Percentiles rank a stretch among this genome's conserved stretches.
Evolutionary conservation across 2,329 filamentous ascomycete species (phyloP).

Genomic region (Fusarium burgessii): DNA sequence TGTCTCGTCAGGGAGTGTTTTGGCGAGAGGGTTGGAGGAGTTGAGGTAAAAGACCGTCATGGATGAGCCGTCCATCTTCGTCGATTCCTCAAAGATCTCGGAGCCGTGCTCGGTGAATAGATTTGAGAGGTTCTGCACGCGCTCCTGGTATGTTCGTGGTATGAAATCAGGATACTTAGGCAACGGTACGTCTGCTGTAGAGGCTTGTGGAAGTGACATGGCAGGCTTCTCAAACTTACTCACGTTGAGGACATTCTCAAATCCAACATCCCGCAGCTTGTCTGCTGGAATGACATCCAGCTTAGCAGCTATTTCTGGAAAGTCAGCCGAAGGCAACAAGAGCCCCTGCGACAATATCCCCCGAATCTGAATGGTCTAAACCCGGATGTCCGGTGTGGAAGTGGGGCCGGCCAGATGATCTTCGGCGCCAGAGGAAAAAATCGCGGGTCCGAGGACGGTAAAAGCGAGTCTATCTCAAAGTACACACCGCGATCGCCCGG

Average conservation of each 20-base stretch:
- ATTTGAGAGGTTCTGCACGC: slow-evolving; percentile 40
- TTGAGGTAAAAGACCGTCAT: slow-evolving; percentile 55
- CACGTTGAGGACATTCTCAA: slow-evolving; percentile 37
- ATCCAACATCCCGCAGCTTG: slow-evolving; percentile 25
- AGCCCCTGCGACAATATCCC: slow-evolving; percentile 41
- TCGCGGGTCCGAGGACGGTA: slow-evolving; percentile 36
- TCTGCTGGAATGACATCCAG: background rate
- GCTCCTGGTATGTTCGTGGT: slow-evolving; percentile 42
- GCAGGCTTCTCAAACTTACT: slow-evolving; percentile 35
- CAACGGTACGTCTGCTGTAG: background rate
- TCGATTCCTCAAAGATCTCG: slow-evolving; percentile 51
- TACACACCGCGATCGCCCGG: slow-evolving; percentile 34
- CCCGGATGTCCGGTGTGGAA: slow-evolving; percentile 27
- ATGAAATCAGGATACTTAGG: slow-evolving; percentile 39
- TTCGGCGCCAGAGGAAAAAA: slow-evolving; percentile 30
- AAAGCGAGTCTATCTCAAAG: slow-evolving; percentile 43
- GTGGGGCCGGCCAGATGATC: background rate
- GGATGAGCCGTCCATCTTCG: slow-evolving; percentile 55
- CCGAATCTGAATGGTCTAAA: slow-evolving; percentile 35
- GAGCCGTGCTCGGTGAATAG: slow-evolving; percentile 32
- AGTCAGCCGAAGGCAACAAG: slow-evolving; percentile 32
- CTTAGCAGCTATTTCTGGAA: slow-evolving; percentile 29
- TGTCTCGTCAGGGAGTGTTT: slow-evolving; percentile 29
- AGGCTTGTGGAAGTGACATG: background rate
- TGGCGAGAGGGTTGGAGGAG: slow-evolving; percentile 33